Base-by-base conservation (phyloP, 2,329 filamentous ascomycete genomes). In the Penicillium sp. region DNA sequence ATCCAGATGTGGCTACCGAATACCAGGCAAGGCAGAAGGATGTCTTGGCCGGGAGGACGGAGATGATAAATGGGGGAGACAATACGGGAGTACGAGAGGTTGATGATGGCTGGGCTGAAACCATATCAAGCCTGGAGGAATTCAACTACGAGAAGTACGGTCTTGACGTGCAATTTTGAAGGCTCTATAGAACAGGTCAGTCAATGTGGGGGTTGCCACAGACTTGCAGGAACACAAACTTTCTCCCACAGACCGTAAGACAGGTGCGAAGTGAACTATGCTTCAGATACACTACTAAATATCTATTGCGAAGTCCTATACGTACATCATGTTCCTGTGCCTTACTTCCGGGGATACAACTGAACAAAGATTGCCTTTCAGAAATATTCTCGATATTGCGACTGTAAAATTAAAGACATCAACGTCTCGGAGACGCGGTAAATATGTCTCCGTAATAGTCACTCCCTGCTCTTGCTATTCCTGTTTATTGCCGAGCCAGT, bases 141-240 rank as follows among this genome's bases (percentile, higher is more conserved):
- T 73, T 73, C 26, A 55, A 66, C 27, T 72, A 71, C 32, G 58
- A 59, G 40, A 67, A 61, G 41, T 73, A 67, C 39, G 65, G 66
- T 9, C 66, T 71, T 25, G 27, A 57, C 32, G 32, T 41, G 9
- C 39, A n/a, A 27, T 41, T 26, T 33, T 41, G n/a, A 33, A n/a
- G n/a, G 8, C 39, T 39, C 11, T 39, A 39, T 37, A 18, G 35
- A 37, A 18, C 12, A 37, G 26, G 38, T 41, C 25, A 41, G 9
- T 32, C 11, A 41, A 29, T n/a, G 9, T 13, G 7, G 25, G 39
- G 37, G 24, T 39, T 39, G 18, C 18, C 18, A 39, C 18, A 25
- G 24, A 25, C 24, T 39, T 26, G 18, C 18, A 39, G 37, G 37
- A 39, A 39, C 9, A 26, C 18, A 26, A 39, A 39, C 37, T 25